These are phyloP conservation scores for Penicillium bialowiezense DNA, from an alignment of 495 filamentous ascomycete species.

Conservation along the genomic window DNA sequence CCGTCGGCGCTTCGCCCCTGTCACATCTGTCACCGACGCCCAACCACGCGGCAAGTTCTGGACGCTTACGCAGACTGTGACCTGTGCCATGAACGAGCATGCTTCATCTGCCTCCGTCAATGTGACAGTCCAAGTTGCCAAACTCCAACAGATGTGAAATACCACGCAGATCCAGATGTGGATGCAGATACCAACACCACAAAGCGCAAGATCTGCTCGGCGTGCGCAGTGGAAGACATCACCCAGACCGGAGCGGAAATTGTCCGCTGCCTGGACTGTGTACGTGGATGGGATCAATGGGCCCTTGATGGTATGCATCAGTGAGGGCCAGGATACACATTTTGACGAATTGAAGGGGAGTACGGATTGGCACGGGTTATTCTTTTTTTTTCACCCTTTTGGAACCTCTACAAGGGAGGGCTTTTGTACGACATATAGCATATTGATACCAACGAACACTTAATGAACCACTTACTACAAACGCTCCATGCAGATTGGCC, in stretches of 20 bases:
- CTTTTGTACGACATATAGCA: constrained; percentile 5
- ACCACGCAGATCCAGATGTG: no score
- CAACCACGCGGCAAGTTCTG: constrained; percentile 44
- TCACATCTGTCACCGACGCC: constrained; percentile 50
- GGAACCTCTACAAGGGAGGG: not conserved
- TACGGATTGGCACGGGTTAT: no score
- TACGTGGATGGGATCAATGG: constrained; percentile 19
- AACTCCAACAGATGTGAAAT: no score
- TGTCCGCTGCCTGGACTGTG: constrained; percentile 40
- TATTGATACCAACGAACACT: constrained; percentile 14
- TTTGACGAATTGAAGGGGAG: no score
- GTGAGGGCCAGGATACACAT: no score
- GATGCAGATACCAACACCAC: no score
- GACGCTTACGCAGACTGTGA: constrained; percentile 52
- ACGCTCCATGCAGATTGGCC: no score
- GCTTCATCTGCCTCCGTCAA: constrained; percentile 52
- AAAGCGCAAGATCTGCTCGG: constrained; percentile 35
- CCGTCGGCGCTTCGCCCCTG: constrained; percentile 41
- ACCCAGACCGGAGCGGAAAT: constrained; percentile 38
- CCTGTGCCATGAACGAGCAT: constrained; percentile 45
- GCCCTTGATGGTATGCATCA: constrained; percentile 13
- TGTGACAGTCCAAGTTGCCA: constrained; percentile 37
- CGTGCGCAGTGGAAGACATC: constrained; percentile 43
- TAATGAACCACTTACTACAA: not conserved
- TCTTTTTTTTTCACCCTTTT: no score